Evolutionary conservation across 768 basidiomycete genomes (phyloP), one percentile per base, ranked within the genome.

Genomic region (Gymnopilus junonius): DNA sequence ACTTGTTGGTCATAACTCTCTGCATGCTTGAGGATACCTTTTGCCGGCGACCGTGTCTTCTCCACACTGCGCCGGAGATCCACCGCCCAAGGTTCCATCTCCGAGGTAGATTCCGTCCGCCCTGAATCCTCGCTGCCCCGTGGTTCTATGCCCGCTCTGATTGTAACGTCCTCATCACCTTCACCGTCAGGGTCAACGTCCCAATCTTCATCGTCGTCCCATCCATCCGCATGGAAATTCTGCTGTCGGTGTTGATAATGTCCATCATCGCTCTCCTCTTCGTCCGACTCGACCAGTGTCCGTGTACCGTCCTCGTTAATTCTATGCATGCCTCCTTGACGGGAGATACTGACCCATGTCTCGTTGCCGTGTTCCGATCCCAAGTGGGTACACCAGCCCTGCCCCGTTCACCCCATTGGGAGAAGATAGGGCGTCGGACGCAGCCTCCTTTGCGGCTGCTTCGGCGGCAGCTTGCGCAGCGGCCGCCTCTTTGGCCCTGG

Each of bases 1-100:
- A 70, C 62, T 56, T 87, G 81, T 75, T 94, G 94, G 65, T 82
- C 83, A 73, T 92, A 94, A 23, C 77, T 81, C 0, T 81, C 83
- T 10, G 92, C 90, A 73, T 93, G 76, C 81, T 98, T 99, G 65
- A 99, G 77, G 61, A 99, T 98, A 21, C 97, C 94, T 75, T 84
- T 93, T 29, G 87, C 77, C 3, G 94, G 95, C 65, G 78, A 70
- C 67, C 85, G 79, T 39, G 82, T 77, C 75, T 86, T 79, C 80
- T 96, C 90, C 27, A 90, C 68, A 73, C 90, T 90, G 69, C 91
- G 77, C 68, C 94, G 86, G 62, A 94, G 70, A 65, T 89, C 83
- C 34, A 85, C 80, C 43, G 91, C 93, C 93, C 93, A 95, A 21
- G 91, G 87, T 69, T 92, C 90, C 61, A 74, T 69, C 31, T 73